phyloP scores from a whole-genome alignment of 768 basidiomycete genomes.

The Leccinellum rugosiceps region DNA sequence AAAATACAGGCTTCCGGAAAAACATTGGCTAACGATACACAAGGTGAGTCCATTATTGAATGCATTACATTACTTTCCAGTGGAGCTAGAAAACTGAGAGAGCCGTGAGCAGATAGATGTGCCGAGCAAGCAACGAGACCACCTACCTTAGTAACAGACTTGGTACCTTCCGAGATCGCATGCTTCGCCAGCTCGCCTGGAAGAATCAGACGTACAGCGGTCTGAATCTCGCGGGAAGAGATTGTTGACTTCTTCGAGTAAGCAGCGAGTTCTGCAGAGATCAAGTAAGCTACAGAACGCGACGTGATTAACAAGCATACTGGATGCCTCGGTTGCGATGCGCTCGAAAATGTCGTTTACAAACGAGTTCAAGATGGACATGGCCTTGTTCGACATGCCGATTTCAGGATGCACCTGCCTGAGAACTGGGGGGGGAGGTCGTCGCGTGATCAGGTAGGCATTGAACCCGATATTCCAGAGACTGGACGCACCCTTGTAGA shows the following conservation, averaged over 20 bases:
- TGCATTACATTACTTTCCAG: slow-evolving; percentile 56
- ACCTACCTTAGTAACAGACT: slow-evolving; percentile 81
- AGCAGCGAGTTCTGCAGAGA: slow-evolving; percentile 77
- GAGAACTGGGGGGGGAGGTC: slow-evolving; percentile 52
- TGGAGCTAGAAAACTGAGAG: slow-evolving; percentile 66
- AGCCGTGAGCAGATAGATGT: slow-evolving; percentile 9
- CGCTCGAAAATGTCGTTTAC: slow-evolving; percentile 95
- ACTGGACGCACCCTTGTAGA: slow-evolving; percentile 69
- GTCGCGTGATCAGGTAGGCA: background rate
- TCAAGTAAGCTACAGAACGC: background rate
- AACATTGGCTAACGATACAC: slow-evolving; percentile 29
- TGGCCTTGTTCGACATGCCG: slow-evolving; percentile 99
- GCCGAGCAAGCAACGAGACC: background rate
- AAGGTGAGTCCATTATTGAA: background rate
- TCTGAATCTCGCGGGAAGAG: slow-evolving; percentile 98
- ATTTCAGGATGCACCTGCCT: slow-evolving; percentile 99
- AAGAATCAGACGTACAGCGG: slow-evolving; percentile 93
- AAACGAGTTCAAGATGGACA: slow-evolving; percentile 95
- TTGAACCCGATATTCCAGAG: background rate
- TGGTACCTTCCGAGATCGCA: slow-evolving; percentile 79
- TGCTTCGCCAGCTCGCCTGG: slow-evolving; percentile 91
- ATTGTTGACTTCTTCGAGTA: slow-evolving; percentile 99
- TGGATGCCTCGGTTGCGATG: slow-evolving; percentile 89
- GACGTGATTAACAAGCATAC: slow-evolving; percentile 37
- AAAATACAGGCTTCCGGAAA: slow-evolving; percentile 15